Conservation (phyloP, 495 filamentous ascomycete genomes). For the Schizothecium vesticola region DNA sequence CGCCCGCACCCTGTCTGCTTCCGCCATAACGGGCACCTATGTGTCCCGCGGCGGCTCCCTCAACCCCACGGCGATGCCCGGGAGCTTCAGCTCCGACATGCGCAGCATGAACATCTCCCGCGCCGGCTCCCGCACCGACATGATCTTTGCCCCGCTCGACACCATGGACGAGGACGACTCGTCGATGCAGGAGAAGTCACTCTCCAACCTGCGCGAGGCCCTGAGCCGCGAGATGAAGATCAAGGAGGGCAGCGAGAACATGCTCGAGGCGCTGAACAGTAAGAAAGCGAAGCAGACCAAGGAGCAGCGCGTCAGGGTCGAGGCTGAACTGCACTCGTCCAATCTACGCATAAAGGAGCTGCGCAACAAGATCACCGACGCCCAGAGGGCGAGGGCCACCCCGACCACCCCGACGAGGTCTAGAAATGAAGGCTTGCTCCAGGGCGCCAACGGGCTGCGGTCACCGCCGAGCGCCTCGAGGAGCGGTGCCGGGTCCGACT, state of each 20-base stretch:
- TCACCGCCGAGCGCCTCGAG: slow-evolving; percentile 58
- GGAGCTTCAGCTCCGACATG: slow-evolving; percentile 89
- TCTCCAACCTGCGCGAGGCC: slow-evolving; percentile 68
- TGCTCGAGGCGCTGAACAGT: slow-evolving; percentile 86
- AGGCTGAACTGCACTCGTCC: slow-evolving; percentile 85
- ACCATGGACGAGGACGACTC: slow-evolving; percentile 63
- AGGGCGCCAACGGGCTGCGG: slow-evolving; percentile 58
- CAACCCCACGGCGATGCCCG: slow-evolving; percentile 66
- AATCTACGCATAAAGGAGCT: slow-evolving; percentile 84
- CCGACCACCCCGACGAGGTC: slow-evolving; percentile 65
- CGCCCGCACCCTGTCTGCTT: slow-evolving; percentile 53
- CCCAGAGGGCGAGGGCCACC: slow-evolving; percentile 53
- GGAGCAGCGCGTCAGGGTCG: slow-evolving; percentile 80
- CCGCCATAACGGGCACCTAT: slow-evolving; percentile 47
- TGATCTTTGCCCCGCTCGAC: slow-evolving; percentile 45
- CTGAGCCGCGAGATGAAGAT: slow-evolving; percentile 95
- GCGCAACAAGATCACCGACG: slow-evolving; percentile 69
- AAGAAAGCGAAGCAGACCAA: slow-evolving; percentile 95
- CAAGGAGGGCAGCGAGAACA: slow-evolving; percentile 93
- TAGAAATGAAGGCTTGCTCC: slow-evolving; percentile 54
- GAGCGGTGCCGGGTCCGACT: slow-evolving; percentile 49
- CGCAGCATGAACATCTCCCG: slow-evolving; percentile 64
- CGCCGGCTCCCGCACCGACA: slow-evolving; percentile 63
- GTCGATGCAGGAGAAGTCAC: slow-evolving; percentile 60
- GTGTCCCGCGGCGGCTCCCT: slow-evolving; percentile 59